These are phyloP conservation scores for Pilasporangium apinafurcum DNA, from an alignment of 352 stramenopile species.

Conservation along the genomic window DNA sequence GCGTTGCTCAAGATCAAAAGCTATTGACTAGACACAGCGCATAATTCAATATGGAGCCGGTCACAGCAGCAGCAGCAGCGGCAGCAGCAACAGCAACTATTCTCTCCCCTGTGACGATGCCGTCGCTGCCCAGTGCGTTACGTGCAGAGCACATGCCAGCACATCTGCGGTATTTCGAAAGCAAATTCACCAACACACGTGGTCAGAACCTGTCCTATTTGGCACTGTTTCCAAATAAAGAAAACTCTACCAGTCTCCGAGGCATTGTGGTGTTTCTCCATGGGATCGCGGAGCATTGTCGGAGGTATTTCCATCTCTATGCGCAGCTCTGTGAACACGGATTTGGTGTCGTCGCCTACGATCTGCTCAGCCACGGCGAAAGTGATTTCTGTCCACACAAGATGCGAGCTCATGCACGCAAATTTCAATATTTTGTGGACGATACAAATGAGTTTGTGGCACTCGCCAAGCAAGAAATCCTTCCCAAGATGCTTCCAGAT, in stretches of 20 bases:
- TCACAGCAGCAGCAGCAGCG: too few relatives aligned
- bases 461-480: slow-evolving; percentile 25
- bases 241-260: slow-evolving; percentile 7
- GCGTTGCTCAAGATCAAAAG: too few relatives aligned
- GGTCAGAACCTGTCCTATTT: slow-evolving; percentile 34
- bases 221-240: slow-evolving; percentile 21
- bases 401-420: slow-evolving; percentile 19
- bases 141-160: slow-evolving; percentile 26
- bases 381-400: slow-evolving; percentile 27
- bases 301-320: slow-evolving; percentile 38
- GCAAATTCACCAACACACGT: slow-evolving; percentile 28
- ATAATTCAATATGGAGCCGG: too few relatives aligned
- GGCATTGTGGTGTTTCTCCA: slow-evolving; percentile 47
- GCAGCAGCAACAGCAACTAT: too few relatives aligned
- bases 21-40: too few relatives aligned
- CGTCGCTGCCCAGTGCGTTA: slow-evolving; percentile 7
- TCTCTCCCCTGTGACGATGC: too few relatives aligned
- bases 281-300: slow-evolving; percentile 36
- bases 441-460: slow-evolving; percentile 41
- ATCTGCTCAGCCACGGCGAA: slow-evolving; percentile 35
- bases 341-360: slow-evolving; percentile 41
- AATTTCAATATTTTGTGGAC: slow-evolving; percentile 43
- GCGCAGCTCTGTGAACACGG: slow-evolving; percentile 23
- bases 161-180: slow-evolving; percentile 25
- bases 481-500: slow-evolving; percentile 16